Percentiles rank a stretch among this genome's conserved stretches.
These are phyloP conservation scores for Globisporangium mamillatum DNA, from an alignment of 352 stramenopile species.

Conservation along the genomic window DNA sequence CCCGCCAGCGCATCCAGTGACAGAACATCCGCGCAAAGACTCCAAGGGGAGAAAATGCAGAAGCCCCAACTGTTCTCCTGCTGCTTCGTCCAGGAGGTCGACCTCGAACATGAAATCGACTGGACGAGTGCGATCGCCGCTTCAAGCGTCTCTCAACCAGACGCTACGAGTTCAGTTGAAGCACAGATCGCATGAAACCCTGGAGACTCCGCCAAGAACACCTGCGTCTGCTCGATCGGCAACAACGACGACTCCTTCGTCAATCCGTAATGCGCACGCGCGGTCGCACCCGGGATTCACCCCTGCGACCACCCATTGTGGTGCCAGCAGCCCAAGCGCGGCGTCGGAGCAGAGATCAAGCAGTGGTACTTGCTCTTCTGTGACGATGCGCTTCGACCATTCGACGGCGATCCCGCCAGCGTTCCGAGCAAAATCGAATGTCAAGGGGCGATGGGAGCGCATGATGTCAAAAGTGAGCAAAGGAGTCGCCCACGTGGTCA, in stretches of 20 bases:
- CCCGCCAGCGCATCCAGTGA: not conserved
- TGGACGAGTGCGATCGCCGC: not conserved
- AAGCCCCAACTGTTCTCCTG: not conserved
- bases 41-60: not conserved
- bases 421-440: slow-evolving; percentile 16
- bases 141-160: not conserved
- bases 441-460: slow-evolving; percentile 14
- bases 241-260: not conserved
- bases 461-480: slow-evolving; percentile 2
- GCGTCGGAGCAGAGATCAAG: slow-evolving; percentile 8
- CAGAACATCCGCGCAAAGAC: not conserved
- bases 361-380: not conserved
- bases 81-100: not conserved
- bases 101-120: not conserved
- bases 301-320: not conserved
- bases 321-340: not conserved
- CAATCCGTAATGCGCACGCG: not conserved
- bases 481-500: not conserved
- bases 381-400: slow-evolving; percentile 1
- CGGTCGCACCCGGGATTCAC: not conserved
- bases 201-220: not conserved
- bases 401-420: slow-evolving; percentile 1
- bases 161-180: not conserved
- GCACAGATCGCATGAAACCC: not conserved
- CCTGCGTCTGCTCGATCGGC: not conserved